Percentiles rank a stretch among this genome's conserved stretches.
These are phyloP conservation scores for Parmales sp. DNA, from an alignment of 108 stramenopile genomes.

Conservation along the genomic window DNA sequence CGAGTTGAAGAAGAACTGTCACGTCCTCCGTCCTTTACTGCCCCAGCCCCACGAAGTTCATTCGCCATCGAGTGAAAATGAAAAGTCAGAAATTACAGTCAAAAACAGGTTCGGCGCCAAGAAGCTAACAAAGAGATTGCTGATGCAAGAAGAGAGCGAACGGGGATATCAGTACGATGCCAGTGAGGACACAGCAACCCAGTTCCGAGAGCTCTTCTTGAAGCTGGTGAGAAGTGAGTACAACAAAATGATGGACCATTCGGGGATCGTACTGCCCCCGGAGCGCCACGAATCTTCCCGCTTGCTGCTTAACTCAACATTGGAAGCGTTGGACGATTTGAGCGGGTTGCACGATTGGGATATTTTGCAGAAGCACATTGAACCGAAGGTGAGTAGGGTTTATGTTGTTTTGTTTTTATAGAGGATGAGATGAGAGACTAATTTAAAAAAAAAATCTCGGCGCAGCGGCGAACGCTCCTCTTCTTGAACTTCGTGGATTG, in stretches of 20 bases:
- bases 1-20: too few species aligned
- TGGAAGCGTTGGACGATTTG: background rate
- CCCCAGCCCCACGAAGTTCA: background rate
- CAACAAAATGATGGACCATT: conserved; percentile 1
- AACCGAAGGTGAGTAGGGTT: background rate
- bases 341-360: background rate
- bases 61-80: background rate
- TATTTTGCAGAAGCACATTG: too few species aligned
- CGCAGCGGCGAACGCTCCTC: too few species aligned
- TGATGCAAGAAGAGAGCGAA: background rate
- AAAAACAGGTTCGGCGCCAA: too few species aligned
- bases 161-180: background rate
- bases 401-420: too few species aligned
- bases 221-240: background rate
- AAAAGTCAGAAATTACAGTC: too few species aligned
- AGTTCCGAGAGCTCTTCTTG: background rate
- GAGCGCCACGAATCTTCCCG: background rate
- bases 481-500: too few species aligned
- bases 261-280: background rate
- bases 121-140: background rate
- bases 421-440: too few species aligned
- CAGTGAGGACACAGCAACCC: too few species aligned
- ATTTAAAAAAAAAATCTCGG: too few species aligned
- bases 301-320: background rate
- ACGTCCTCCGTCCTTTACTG: too few species aligned